A percentile compares a stretch with the other conserved stretches of the same genome.
phyloP scores from a whole-genome alignment of 108 stramenopile species.

The Cyclotella kingstonii region DNA sequence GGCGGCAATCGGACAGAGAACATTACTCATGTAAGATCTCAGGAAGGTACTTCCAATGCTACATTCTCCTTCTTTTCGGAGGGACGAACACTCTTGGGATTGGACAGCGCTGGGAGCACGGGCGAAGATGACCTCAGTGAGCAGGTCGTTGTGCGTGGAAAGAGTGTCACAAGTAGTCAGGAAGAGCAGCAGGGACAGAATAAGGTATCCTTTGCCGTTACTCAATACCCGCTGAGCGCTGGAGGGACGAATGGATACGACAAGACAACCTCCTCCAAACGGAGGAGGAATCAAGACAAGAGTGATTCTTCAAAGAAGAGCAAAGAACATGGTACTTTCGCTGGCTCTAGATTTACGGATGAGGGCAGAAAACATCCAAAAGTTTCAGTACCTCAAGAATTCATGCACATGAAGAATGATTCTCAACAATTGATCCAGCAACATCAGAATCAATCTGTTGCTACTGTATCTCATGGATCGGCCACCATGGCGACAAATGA shows the following conservation, averaged over 20 bases:
- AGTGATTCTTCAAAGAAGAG: not conserved
- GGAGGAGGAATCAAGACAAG: constrained; percentile 10
- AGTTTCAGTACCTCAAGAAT: not conserved
- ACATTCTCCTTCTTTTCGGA: constrained; percentile 15
- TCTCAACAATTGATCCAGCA: not conserved
- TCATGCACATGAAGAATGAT: no score
- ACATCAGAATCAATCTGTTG: constrained; percentile 3
- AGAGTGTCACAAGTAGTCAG: constrained; percentile 11
- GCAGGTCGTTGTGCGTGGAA: constrained; percentile 19
- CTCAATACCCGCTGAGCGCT: not conserved
- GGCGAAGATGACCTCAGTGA: constrained; percentile 24
- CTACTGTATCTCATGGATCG: constrained; percentile 12
- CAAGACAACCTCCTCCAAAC: not conserved
- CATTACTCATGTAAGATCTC: no score
- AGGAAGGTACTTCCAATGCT: constrained; percentile 6
- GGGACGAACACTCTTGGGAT: not conserved
- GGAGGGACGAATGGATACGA: not conserved
- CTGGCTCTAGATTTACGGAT: not conserved
- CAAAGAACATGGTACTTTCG: not conserved
- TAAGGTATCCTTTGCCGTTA: constrained; percentile 18
- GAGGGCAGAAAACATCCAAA: not conserved
- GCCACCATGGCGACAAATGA: not conserved
- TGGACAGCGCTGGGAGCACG: no score
- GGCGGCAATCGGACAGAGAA: constrained; percentile 5
- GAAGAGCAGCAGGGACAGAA: constrained; percentile 12